Base-by-base conservation (phyloP, 805 yeast species). In the Metschnikowia gruessii region DNA sequence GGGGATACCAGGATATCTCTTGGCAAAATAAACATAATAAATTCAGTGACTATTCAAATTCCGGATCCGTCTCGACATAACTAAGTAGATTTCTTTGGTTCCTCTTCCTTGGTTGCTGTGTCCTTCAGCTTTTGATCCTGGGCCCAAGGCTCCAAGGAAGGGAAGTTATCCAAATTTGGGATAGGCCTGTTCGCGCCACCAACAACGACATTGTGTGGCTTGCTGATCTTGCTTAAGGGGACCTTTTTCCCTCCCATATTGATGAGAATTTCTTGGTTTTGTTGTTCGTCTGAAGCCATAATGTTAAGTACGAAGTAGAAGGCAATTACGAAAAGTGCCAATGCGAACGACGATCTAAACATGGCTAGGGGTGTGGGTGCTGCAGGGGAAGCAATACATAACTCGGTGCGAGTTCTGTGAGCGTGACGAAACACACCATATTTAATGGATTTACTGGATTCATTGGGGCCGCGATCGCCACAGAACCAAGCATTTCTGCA, bases 181-280 rank as follows among this genome's bases (percentile, higher is more conserved):
- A 51, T 42, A n/a, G 56, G 46, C 46, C 51, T 53, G 36, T 51
- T 38, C 33, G 48, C 46, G 40, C 55, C 54, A 16, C 55, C 58
- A 38, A 56, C 37, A 19, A 56, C 54, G 32, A 50, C 58, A 34
- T 49, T 42, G 46, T 72, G 77, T 4, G 77, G 77, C 49, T 67
- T 69, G 56, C 62, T 69, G 50, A 72, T 66, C 37, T 43, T 42
- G 40, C 54, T 56, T 48, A 68, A 64, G 6, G 75, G 76, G 10
- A 72, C 72, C 45, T 54, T 55, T 45, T 59, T 61, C 37, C 73
- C 74, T 17, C 69, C 70, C 34, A 72, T 56, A 40, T 69, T 56
- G 29, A 58, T 43, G 31, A 65, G 47, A 36, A 56, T 58, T 28
- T 64, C 60, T 7, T 46, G 36, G 22, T 45, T 31, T 18, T 31